Base-by-base conservation (phyloP, 352 stramenopile genomes). In the Phytophthora ramorum region DNA sequence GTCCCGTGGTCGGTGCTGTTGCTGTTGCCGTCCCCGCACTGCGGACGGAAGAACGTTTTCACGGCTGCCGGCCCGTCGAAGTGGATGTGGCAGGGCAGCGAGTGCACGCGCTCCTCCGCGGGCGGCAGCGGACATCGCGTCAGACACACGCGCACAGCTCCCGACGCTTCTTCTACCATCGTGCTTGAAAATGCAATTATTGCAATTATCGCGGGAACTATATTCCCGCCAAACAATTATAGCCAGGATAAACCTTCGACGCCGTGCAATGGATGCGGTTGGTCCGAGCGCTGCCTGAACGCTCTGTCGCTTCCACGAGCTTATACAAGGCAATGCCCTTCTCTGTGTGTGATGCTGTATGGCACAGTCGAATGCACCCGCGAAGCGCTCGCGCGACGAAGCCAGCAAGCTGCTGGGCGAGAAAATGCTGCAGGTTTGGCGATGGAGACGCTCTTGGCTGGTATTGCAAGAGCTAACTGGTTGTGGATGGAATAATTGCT, bases 391-490 rank as follows among this genome's bases (percentile, higher is more conserved):
- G 54, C 81, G 83, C 24, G 85, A 95, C 65, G 83, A 92, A 54
- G 82, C 87, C 30, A 95, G 84, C 72, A 77, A 82, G 47, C 68
- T 85, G 10, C 71, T 95, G 52, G 85, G 81, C 60, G 81, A 95
- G 69, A 93, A 93, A 64, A 90, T 95, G 71, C 73, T 95, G 30
- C 86, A 91, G 74, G 83, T 92, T n/a, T 17, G 8, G n/a, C 13
- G 22, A 12, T 24, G 46, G 17, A 37, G 0, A 20, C 40, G 19
- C 19, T 47, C 30, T 34, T 40, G 4, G 34, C 14, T 40, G 26
- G 0, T 32, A 8, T 8, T 32, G 26, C 26, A 32, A 32, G 10
- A 16, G 5, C 14, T 40, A 40, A 40, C 12, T 40, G 5, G 22
- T 24, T 24, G 22, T 24, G 22, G 22, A 3, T 24, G 22, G 10